phyloP scores from a whole-genome alignment of 768 basidiomycete species.

The Crucibulum laeve region DNA sequence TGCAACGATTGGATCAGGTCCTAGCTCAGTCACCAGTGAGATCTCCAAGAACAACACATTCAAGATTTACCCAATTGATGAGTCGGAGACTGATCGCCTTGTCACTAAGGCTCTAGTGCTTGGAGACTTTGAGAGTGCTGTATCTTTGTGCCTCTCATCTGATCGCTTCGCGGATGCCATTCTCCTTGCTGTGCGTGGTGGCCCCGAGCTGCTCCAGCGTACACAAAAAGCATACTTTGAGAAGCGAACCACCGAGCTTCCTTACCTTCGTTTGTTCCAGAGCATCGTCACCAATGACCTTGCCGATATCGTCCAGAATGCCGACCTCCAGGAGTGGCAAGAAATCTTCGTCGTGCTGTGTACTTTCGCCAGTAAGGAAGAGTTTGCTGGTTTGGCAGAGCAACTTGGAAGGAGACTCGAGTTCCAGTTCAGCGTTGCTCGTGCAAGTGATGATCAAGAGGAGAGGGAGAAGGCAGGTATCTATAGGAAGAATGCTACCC shows the following conservation, averaged over 20 bases:
- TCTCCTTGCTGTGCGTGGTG: constrained; percentile 87
- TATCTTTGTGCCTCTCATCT: constrained; percentile 83
- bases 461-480: constrained; percentile 35
- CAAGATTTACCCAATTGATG: constrained; percentile 84
- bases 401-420: constrained; percentile 90
- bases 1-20: constrained; percentile 89
- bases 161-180: constrained; percentile 95
- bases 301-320: constrained; percentile 92
- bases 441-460: constrained; percentile 43
- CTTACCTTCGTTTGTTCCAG: constrained; percentile 93
- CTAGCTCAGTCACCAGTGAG: constrained; percentile 78
- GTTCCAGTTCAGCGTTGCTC: constrained; percentile 66
- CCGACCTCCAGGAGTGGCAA: constrained; percentile 91
- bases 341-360: constrained; percentile 96
- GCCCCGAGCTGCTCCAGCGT: constrained; percentile 76
- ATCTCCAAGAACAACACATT: constrained; percentile 77
- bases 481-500: constrained; percentile 81
- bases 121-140: constrained; percentile 93
- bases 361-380: constrained; percentile 83
- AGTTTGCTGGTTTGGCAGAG: constrained; percentile 85
- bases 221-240: constrained; percentile 96
- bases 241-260: constrained; percentile 64
- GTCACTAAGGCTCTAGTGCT: constrained; percentile 92
- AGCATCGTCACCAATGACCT: constrained; percentile 91
- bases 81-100: constrained; percentile 82